Conservation (phyloP, 225 moss, liverwort and hornwort species). For the Asterella californica region DNA sequence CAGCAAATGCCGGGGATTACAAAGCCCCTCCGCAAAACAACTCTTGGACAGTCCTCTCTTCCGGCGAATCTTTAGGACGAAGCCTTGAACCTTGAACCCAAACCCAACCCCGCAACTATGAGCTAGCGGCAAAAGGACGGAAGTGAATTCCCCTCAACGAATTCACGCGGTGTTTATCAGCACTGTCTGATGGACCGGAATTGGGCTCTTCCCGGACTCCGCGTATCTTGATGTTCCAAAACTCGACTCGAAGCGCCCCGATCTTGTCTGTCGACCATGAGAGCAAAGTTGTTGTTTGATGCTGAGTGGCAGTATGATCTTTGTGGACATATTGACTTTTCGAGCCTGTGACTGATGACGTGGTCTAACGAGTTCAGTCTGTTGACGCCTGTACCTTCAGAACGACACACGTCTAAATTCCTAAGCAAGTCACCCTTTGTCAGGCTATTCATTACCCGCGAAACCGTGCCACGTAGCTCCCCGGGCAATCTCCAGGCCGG, state of each 20-base stretch:
- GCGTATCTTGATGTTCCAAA: not conserved
- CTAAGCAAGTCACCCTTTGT: not conserved
- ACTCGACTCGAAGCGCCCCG: not conserved
- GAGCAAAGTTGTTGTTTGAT: not conserved
- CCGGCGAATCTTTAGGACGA: not conserved
- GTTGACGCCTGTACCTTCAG: too few species aligned
- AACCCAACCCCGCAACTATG: too few species aligned
- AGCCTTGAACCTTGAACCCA: not conserved
- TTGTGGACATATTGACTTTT: too few species aligned
- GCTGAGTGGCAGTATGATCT: not conserved
- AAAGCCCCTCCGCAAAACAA: not conserved
- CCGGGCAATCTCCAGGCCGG: too few species aligned
- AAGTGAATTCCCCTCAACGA: too few species aligned
- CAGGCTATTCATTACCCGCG: not conserved
- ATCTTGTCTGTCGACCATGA: not conserved
- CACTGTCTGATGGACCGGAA: too few species aligned
- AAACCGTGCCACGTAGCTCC: too few species aligned
- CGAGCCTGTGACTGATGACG: not conserved
- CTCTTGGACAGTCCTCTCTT: too few species aligned
- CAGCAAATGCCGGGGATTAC: not conserved
- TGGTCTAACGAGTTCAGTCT: not conserved
- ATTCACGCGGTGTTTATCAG: too few species aligned
- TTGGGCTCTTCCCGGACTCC: not conserved
- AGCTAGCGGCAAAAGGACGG: too few species aligned
- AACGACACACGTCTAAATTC: too few species aligned